These are phyloP conservation scores for Cicer cuneatum DNA, from an alignment of 306 rosid genomes.

Conservation along the genomic window DNA sequence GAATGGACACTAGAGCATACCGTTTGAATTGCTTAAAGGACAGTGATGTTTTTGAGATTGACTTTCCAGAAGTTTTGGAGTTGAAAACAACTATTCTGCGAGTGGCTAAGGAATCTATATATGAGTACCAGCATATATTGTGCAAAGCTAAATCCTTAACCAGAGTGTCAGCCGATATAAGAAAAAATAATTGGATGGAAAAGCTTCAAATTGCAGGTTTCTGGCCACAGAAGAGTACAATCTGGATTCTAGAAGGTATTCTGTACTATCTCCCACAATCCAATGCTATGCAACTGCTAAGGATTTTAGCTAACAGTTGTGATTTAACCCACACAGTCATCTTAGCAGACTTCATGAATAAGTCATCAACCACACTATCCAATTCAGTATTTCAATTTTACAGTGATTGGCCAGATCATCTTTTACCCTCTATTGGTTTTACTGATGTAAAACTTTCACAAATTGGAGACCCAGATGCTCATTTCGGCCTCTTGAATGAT, in stretches of 20 bases:
- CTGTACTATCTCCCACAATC: slow-evolving; percentile 80
- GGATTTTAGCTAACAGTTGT: slow-evolving; percentile 79
- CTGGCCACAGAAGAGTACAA: slow-evolving; percentile 79
- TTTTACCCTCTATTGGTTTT: slow-evolving; percentile 91
- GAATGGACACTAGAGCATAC: slow-evolving; percentile 98
- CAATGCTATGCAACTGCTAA: slow-evolving; percentile 80
- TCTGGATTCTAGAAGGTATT: slow-evolving; percentile 93
- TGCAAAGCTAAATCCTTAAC: slow-evolving; percentile 71
- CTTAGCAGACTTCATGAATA: slow-evolving; percentile 95
- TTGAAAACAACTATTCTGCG: slow-evolving; percentile 71
- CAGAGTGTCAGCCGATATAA: slow-evolving; percentile 88
- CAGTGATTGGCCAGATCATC: slow-evolving; percentile 98
- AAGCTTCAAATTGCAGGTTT: slow-evolving; percentile 86
- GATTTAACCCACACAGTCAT: slow-evolving; percentile 70
- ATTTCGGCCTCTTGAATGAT: slow-evolving; percentile 83
- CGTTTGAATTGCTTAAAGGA: slow-evolving; percentile 88
- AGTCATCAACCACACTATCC: slow-evolving; percentile 79
- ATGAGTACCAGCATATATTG: slow-evolving; percentile 48
- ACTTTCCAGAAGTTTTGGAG: slow-evolving; percentile 75
- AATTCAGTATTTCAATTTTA: slow-evolving; percentile 81
- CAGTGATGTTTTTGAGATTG: slow-evolving; percentile 88
- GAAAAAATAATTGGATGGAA: slow-evolving; percentile 79
- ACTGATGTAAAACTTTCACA: slow-evolving; percentile 79
- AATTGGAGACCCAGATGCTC: slow-evolving; percentile 97
- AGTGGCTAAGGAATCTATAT: slow-evolving; percentile 72